Conservation (phyloP, 1,139 yeast genomes). For the Hyphopichia khmerensis region DNA sequence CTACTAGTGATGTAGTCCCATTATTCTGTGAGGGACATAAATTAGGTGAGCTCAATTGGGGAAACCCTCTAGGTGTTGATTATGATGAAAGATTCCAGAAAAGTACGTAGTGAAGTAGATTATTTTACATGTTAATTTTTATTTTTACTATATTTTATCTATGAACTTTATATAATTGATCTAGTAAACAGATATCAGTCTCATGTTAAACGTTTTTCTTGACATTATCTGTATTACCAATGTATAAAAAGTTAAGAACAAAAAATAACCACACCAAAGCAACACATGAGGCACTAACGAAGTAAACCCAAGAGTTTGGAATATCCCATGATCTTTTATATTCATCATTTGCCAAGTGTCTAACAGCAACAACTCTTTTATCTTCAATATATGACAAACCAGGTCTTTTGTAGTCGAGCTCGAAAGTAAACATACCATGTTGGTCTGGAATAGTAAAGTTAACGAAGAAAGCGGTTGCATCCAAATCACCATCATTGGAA, state of each 20-base stretch:
- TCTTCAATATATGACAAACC: constrained; percentile 72
- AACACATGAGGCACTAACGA: constrained; percentile 69
- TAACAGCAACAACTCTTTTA: constrained; percentile 72
- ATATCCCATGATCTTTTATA: constrained; percentile 93
- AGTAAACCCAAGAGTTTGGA: constrained; percentile 89
- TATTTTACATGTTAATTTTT: not conserved
- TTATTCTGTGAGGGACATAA: constrained; percentile 17
- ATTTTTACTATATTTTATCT: not conserved
- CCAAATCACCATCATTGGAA: constrained; percentile 36
- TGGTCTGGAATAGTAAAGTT: constrained; percentile 85
- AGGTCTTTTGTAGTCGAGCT: constrained; percentile 74
- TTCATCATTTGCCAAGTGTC: constrained; percentile 96
- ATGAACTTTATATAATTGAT: not conserved
- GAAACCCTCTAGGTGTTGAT: constrained; percentile 16
- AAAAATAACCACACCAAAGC: constrained; percentile 75
- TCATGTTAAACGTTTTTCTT: constrained; percentile 30
- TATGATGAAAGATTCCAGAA: constrained; percentile 1
- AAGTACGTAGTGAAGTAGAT: too few relatives aligned
- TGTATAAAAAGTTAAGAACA: constrained; percentile 61
- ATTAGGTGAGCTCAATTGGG: constrained; percentile 21
- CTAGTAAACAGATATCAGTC: not conserved
- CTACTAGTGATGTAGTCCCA: constrained; percentile 21
- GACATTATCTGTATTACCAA: constrained; percentile 28
- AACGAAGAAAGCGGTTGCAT: constrained; percentile 33
- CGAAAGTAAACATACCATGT: constrained; percentile 93